phyloP scores from a whole-genome alignment of 2,329 filamentous ascomycete genomes.

The Annulohypoxylon truncatum region DNA sequence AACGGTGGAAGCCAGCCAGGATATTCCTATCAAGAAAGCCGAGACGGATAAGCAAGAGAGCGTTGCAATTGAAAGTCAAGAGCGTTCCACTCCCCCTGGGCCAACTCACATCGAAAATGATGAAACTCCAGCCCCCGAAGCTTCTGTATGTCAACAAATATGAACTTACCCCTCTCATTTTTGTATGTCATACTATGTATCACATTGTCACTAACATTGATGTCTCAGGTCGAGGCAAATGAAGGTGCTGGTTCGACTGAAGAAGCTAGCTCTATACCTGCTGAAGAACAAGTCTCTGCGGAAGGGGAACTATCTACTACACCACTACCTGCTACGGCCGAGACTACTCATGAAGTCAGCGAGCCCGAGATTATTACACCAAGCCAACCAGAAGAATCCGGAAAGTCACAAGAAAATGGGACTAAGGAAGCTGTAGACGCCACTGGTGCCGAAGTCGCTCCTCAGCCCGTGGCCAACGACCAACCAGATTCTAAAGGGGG shows the following conservation, averaged over 20 bases:
- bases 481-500: neutral
- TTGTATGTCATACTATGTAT: neutral
- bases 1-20: neutral
- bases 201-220: neutral
- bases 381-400: neutral
- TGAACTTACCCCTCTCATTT: neutral
- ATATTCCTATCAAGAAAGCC: neutral
- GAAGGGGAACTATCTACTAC: neutral
- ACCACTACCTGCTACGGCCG: neutral
- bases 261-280: conserved; percentile 1
- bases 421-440: conserved; percentile 11
- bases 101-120: neutral
- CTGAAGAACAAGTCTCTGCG: neutral
- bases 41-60: conserved; percentile 1
- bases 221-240: neutral
- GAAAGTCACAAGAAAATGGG: conserved; percentile 21
- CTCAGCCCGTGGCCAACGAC: neutral
- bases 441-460: neutral
- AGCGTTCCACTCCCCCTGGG: conserved; percentile 8
- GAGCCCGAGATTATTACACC: neutral
- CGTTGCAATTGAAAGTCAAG: conserved; percentile 4
- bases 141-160: neutral
- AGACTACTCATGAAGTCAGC: neutral
- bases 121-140: neutral
- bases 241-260: neutral